Percentiles rank a stretch among this genome's conserved stretches.
phyloP scores from a whole-genome alignment of 768 basidiomycete species.

The Lactarius akahatsu region DNA sequence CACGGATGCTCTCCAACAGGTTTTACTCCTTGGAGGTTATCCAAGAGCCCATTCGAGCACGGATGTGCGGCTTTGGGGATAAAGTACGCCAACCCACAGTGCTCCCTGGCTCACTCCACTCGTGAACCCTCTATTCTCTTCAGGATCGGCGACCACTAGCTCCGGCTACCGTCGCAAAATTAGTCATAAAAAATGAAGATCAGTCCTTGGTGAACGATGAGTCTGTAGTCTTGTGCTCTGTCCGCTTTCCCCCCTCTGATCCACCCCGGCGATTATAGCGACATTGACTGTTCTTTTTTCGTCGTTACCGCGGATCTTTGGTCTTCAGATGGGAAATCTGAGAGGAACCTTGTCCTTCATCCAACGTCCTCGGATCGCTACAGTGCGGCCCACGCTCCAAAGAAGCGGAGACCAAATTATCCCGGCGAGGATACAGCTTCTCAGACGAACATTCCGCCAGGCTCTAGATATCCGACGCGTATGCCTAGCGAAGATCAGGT shows the following conservation, averaged over 20 bases:
- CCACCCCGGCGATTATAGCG: constrained; percentile 44
- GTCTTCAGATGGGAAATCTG: constrained; percentile 76
- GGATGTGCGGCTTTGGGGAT: constrained; percentile 97
- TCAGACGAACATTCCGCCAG: constrained; percentile 31
- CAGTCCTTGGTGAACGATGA: constrained; percentile 69
- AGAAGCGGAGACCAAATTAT: constrained; percentile 34
- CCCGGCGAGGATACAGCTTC: constrained; percentile 30
- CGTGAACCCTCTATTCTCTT: constrained; percentile 23
- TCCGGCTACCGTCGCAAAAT: constrained; percentile 85
- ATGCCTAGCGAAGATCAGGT: constrained; percentile 23
- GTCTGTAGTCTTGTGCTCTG: constrained; percentile 45
- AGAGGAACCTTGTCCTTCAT: constrained; percentile 88
- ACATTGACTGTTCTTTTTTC: constrained; percentile 85
- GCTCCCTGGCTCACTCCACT: constrained; percentile 11
- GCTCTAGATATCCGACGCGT: constrained; percentile 25
- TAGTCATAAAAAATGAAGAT: constrained; percentile 70
- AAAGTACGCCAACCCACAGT: constrained; percentile 54
- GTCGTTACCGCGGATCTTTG: constrained; percentile 91
- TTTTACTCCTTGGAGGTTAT: constrained; percentile 82
- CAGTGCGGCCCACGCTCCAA: constrained; percentile 46
- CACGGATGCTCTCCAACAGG: constrained; percentile 40
- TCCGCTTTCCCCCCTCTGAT: constrained; percentile 1
- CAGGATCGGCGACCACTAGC: constrained; percentile 92
- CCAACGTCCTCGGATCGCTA: constrained; percentile 79
- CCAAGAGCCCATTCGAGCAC: constrained; percentile 85